Evolutionary conservation across 1,284 basidiomycete species (phyloP).

Genomic region (Caloboletus firmus): DNA sequence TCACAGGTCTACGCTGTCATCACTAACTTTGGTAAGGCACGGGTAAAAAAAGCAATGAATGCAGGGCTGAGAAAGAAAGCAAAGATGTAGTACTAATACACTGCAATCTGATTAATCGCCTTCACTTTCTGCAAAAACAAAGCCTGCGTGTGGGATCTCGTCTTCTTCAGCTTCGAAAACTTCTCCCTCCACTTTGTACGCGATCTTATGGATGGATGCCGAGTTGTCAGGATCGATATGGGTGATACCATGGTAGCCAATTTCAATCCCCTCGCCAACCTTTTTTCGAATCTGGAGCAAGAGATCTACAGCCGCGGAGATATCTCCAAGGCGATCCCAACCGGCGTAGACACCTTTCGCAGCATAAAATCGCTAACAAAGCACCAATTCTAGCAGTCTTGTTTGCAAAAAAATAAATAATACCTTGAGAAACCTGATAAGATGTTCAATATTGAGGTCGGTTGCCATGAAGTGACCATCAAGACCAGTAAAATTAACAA

Average conservation of each 20-base stretch:
- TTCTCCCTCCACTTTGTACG: neutral
- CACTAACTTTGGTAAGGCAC: neutral
- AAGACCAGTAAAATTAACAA: constrained; percentile 27
- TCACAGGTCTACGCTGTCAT: neutral
- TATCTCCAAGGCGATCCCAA: neutral
- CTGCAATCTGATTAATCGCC: too few species aligned
- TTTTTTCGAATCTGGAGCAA: neutral
- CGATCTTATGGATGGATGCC: neutral
- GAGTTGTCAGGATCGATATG: neutral
- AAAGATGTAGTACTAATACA: too few species aligned
- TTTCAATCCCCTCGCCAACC: neutral
- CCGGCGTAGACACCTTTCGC: neutral
- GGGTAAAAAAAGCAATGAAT: neutral
- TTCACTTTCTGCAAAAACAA: too few species aligned
- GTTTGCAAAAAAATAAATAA: neutral
- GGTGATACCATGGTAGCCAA: neutral
- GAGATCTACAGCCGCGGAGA: neutral
- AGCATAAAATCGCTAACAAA: neutral
- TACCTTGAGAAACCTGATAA: constrained; percentile 10
- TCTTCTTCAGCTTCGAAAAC: neutral
- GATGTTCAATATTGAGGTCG: constrained; percentile 30
- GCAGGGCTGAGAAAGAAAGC: neutral
- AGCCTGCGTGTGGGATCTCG: neutral
- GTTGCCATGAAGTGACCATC: constrained; percentile 28
- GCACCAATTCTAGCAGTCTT: too few species aligned